Evolutionary conservation across 176 grass and related monocot genomes (phyloP).

Genomic region (Canna indica): DNA sequence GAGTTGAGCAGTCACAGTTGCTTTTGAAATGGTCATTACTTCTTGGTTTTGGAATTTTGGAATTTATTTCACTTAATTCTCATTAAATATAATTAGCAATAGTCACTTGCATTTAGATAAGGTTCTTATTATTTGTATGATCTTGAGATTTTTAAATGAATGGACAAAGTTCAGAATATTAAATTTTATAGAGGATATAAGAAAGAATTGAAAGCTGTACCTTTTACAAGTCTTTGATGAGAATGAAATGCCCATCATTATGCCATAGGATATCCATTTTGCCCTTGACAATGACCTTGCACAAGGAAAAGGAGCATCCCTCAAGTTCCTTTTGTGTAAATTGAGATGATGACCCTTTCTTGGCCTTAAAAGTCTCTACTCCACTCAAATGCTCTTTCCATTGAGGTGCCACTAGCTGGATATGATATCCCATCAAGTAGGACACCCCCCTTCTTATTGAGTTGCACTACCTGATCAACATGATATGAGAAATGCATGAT

Average conservation of each 20-base stretch:
- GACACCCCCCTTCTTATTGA: background rate
- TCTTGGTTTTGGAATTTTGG: too few relatives aligned
- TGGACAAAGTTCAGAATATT: too few relatives aligned
- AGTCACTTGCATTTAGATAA: too few relatives aligned
- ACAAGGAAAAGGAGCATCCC: background rate
- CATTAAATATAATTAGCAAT: too few relatives aligned
- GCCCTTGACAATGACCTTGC: constrained; percentile 1
- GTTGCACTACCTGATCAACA: background rate
- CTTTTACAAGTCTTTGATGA: background rate
- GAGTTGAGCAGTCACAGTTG: too few relatives aligned
- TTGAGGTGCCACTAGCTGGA: background rate
- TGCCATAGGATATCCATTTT: background rate
- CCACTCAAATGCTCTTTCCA: background rate
- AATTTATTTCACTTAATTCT: too few relatives aligned
- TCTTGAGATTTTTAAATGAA: too few relatives aligned
- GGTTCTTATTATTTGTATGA: too few relatives aligned
- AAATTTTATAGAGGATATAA: too few relatives aligned
- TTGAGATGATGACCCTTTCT: constrained; percentile 4
- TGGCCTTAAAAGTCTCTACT: background rate
- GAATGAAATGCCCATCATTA: background rate
- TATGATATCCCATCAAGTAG: background rate
- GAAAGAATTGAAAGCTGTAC: too few relatives aligned
- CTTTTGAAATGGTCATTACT: too few relatives aligned
- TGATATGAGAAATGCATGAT: background rate
- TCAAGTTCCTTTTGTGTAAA: background rate